phyloP scores from a whole-genome alignment of 2,329 filamentous ascomycete species.

The Fusarium brachygibbosum region DNA sequence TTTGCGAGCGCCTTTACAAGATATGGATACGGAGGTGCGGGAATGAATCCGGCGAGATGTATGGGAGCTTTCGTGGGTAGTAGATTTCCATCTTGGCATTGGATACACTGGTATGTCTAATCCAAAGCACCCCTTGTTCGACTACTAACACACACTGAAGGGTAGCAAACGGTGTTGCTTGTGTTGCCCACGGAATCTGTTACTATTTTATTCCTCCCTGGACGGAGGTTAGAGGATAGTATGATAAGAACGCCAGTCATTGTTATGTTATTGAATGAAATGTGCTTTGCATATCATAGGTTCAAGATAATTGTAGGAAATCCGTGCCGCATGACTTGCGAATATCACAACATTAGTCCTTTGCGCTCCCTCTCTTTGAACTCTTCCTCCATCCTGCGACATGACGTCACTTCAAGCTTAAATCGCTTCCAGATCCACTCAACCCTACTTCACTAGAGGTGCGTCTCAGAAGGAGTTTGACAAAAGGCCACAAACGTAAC shows the following conservation, averaged over 20 bases:
- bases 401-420: too few species aligned
- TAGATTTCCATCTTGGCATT: conserved; percentile 43
- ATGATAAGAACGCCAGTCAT: neutral
- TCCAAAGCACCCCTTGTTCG: accelerated
- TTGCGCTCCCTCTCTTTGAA: too few species aligned
- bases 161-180: conserved; percentile 31
- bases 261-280: too few species aligned
- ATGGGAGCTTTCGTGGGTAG: conserved; percentile 43
- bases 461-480: too few species aligned
- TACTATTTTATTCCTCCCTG: conserved; percentile 44
- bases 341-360: too few species aligned
- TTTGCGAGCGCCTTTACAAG: conserved; percentile 53
- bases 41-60: conserved; percentile 43
- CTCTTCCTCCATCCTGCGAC: too few species aligned
- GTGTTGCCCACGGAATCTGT: conserved; percentile 26
- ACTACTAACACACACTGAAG: conserved; percentile 18
- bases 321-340: too few species aligned
- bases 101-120: conserved; percentile 46
- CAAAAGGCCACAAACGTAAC: too few species aligned
- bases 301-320: too few species aligned
- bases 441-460: too few species aligned
- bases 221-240: conserved; percentile 11
- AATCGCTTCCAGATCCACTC: too few species aligned
- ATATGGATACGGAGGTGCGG: conserved; percentile 46
- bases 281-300: too few species aligned